A percentile compares a stretch with the other conserved stretches of the same genome.
These are phyloP conservation scores for Ceratobasidium sp. DNA, from an alignment of 1,284 basidiomycete species.

Conservation along the genomic window DNA sequence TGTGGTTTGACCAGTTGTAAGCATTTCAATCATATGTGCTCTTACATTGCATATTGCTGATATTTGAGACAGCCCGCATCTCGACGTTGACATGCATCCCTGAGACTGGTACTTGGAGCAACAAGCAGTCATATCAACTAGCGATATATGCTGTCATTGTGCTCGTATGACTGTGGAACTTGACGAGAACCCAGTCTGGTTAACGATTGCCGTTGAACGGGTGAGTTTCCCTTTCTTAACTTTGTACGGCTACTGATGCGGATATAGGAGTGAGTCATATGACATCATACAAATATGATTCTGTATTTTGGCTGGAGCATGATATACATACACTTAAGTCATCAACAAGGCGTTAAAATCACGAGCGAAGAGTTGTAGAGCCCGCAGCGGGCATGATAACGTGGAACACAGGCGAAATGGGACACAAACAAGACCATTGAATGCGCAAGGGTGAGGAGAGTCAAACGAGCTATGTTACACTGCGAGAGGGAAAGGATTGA, in stretches of 20 bases:
- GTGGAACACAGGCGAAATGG: too few species aligned
- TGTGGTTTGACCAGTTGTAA: constrained; percentile 16
- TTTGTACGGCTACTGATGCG: neutral
- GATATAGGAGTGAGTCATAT: neutral
- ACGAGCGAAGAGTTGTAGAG: too few species aligned
- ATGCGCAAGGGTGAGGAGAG: too few species aligned
- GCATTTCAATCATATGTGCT: neutral
- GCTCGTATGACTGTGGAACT: neutral
- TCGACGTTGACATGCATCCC: neutral
- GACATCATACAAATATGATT: neutral
- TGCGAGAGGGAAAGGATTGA: too few species aligned
- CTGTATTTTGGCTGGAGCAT: neutral
- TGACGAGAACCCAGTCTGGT: neutral
- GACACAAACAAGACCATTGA: too few species aligned
- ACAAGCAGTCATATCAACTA: neutral
- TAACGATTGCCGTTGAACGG: constrained; percentile 4
- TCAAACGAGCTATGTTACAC: too few species aligned
- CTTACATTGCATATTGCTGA: too few species aligned
- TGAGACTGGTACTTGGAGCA: neutral
- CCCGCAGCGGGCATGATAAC: too few species aligned
- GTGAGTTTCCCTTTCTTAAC: neutral
- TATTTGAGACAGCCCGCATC: neutral
- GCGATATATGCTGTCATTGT: constrained; percentile 14
- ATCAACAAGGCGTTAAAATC: too few species aligned
- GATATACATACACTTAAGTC: neutral